These are phyloP conservation scores for Coleophoma eucalyptorum DNA, from an alignment of 2,329 filamentous ascomycete species.

Conservation along the genomic window DNA sequence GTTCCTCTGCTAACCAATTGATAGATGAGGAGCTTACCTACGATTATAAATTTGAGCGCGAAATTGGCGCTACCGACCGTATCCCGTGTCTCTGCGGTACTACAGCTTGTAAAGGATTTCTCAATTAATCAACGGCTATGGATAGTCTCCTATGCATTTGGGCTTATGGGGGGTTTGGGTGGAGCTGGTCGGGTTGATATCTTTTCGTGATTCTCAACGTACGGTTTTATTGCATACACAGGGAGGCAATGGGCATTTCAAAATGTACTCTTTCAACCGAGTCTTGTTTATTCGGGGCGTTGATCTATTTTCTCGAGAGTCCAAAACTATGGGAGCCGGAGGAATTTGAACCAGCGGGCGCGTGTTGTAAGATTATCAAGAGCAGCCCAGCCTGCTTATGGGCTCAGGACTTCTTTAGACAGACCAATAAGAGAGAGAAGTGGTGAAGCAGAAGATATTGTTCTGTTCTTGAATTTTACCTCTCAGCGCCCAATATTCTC, in stretches of 20 bases:
- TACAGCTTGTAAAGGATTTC: conserved; percentile 94
- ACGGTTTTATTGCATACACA: conserved; percentile 13
- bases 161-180: not conserved
- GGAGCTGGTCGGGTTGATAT: not conserved
- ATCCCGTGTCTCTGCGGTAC: conserved; percentile 98
- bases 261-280: conserved; percentile 28
- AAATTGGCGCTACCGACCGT: conserved; percentile 89
- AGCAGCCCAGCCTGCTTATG: too few relatives aligned
- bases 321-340: too few relatives aligned
- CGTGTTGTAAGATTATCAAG: too few relatives aligned
- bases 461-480: too few relatives aligned
- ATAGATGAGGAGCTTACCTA: conserved; percentile 98
- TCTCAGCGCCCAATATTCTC: too few relatives aligned
- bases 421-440: too few relatives aligned
- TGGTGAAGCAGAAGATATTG: too few relatives aligned
- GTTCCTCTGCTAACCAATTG: conserved; percentile 12
- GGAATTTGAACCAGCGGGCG: too few relatives aligned
- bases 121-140: conserved; percentile 64
- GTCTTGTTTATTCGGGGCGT: conserved; percentile 13
- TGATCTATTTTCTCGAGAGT: conserved; percentile 3
- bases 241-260: conserved; percentile 9
- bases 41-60: conserved; percentile 99
- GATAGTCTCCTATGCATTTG: not conserved
- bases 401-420: too few relatives aligned
- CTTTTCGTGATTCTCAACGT: conserved; percentile 9